A percentile compares a stretch with the other conserved stretches of the same genome.
phyloP scores from a whole-genome alignment of 441 rosid genomes.

The Aquilaria agallochum region DNA sequence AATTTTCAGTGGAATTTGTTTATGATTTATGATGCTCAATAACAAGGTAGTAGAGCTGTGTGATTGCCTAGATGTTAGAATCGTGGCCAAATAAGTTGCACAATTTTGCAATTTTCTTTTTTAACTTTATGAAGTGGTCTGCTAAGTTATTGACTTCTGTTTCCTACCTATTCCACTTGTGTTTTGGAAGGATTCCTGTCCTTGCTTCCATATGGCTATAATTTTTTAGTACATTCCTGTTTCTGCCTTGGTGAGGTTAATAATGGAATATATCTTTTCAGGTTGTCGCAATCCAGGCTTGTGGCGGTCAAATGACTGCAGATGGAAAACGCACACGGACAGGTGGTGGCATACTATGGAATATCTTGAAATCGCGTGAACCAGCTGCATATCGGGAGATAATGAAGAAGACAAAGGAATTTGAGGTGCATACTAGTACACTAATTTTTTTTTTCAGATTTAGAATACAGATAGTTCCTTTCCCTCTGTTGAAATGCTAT shows the following conservation, averaged over 20 bases:
- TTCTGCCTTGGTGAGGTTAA: conserved; percentile 10
- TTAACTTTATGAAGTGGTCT: background rate
- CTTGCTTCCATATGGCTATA: background rate
- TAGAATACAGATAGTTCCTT: background rate
- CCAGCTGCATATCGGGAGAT: conserved; percentile 73
- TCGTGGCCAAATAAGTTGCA: background rate
- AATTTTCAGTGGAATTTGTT: too few species aligned
- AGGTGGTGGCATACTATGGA: conserved; percentile 91
- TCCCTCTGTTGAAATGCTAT: background rate
- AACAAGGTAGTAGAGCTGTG: too few species aligned
- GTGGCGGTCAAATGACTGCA: conserved; percentile 96
- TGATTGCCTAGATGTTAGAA: background rate
- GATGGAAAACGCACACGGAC: conserved; percentile 75
- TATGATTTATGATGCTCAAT: too few species aligned
- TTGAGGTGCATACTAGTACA: conserved; percentile 57
- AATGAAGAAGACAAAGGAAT: conserved; percentile 80
- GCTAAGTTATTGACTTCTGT: too few species aligned
- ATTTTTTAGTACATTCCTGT: conserved; percentile 1
- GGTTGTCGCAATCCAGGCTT: conserved; percentile 79
- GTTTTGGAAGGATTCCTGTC: too few species aligned
- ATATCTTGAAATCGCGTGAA: conserved; percentile 71
- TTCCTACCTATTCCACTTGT: too few species aligned
- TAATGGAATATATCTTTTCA: conserved; percentile 34
- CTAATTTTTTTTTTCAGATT: too few species aligned
- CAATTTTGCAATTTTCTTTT: background rate